A percentile compares a stretch with the other conserved stretches of the same genome.
phyloP scores from a whole-genome alignment of 495 filamentous ascomycete species.

The Letharia lupina region DNA sequence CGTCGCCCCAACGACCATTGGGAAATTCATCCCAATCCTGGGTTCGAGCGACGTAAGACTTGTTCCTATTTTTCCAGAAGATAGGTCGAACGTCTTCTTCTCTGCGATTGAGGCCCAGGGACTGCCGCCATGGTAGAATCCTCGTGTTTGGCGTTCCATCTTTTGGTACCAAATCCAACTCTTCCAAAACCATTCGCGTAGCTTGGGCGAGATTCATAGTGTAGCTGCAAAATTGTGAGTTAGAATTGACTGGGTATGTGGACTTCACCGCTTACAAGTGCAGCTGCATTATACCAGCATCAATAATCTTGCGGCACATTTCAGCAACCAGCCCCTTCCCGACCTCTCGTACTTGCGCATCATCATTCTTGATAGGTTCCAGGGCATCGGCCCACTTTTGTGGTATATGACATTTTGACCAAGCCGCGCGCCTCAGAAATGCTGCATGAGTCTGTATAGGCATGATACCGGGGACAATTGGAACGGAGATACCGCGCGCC shows the following conservation, averaged over 20 bases:
- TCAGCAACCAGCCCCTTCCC: constrained; percentile 86
- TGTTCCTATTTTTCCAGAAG: constrained; percentile 97
- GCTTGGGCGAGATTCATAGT: constrained; percentile 98
- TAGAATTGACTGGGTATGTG: neutral
- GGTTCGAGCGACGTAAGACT: constrained; percentile 88
- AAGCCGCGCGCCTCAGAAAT: constrained; percentile 80
- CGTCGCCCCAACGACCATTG: constrained; percentile 98
- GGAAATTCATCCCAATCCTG: constrained; percentile 99
- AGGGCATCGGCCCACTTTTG: constrained; percentile 69
- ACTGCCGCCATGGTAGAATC: constrained; percentile 88
- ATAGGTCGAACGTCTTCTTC: constrained; percentile 96
- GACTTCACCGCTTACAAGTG: constrained; percentile 59
- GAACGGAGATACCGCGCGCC: constrained; percentile 73
- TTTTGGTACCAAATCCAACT: constrained; percentile 66
- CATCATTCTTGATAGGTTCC: constrained; percentile 94
- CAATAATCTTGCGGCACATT: constrained; percentile 77
- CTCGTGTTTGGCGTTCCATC: constrained; percentile 68
- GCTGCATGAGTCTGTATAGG: constrained; percentile 92
- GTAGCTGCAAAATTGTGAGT: constrained; percentile 46
- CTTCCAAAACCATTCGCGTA: constrained; percentile 87
- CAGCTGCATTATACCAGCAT: constrained; percentile 73
- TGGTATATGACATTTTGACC: constrained; percentile 78
- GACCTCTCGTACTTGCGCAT: constrained; percentile 82
- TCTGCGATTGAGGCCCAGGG: constrained; percentile 75
- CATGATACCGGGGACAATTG: constrained; percentile 98